Base-by-base conservation (phyloP, 306 rosid genomes). In the Dryas octopetala region DNA sequence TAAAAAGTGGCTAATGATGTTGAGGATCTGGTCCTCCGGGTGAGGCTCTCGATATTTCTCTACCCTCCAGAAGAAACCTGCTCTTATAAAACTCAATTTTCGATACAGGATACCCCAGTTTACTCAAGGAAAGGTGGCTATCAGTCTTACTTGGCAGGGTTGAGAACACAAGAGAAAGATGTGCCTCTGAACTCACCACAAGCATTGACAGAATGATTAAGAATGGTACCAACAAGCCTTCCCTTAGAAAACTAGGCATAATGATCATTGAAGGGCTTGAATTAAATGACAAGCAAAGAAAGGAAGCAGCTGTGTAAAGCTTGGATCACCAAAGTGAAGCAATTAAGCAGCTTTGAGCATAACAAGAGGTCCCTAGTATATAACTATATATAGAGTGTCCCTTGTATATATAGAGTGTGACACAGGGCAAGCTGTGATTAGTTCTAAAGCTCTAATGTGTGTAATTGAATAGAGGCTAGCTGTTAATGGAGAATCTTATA, bases 21-120 rank as follows among this genome's bases (percentile, higher is more conserved):
- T 84, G 78, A 45, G 82, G 81, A 71, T 86, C 87, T 23, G 93
- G 93, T n/a, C 93, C 83, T 62, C 73, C 80, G 1, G 80, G 77
- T 38, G 80, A 19, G n/a, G 64, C 8, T 45, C 75, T 74, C 1
- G 14, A 38, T 13, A 47, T 28, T 6, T 2, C 46, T 4, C 12
- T 48, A 38, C 38, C 28, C 38, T 32, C 2, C 48, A 26, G 49
- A 48, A 38, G 52, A 57, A 73, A 45, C 79, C 51, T 61, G 5
- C 75, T 74, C 12, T 1, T 26, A 41, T 41, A 9, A 41, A 60
- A 41, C 79, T 54, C 43, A 12, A 19, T 26, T 50, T 68, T 51
- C 0, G 14, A 12, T 55, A 46, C 66, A 45, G 9, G 23, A 28
- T 43, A 55, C 44, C 73, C 49, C 9, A 70, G 3, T 70, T 63